These are phyloP conservation scores for Lepiota brunneoincarnata DNA, from an alignment of 768 basidiomycete species.

Conservation along the genomic window DNA sequence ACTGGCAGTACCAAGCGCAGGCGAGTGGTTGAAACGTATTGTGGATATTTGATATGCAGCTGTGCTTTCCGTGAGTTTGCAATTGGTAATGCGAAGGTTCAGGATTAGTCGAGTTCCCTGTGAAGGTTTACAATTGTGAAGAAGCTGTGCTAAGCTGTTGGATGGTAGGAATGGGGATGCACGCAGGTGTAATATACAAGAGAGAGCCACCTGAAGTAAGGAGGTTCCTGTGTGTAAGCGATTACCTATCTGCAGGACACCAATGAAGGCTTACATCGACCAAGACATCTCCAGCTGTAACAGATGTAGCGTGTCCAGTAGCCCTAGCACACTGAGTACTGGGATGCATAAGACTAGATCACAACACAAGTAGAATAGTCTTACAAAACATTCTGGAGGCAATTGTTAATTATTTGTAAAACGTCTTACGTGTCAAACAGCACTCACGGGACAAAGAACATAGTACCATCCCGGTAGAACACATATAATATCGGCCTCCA, in stretches of 20 bases:
- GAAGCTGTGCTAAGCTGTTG: not conserved
- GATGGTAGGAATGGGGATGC: not conserved
- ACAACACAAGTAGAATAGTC: not conserved
- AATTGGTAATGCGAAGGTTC: constrained; percentile 1
- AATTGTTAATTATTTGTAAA: not conserved
- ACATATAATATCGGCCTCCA: constrained; percentile 4
- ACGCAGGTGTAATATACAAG: constrained; percentile 7
- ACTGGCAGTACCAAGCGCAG: not conserved
- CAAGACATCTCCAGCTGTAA: not conserved
- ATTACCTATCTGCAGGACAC: not conserved
- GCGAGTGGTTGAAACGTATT: not conserved
- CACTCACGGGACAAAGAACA: constrained; percentile 6
- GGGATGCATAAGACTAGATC: not conserved
- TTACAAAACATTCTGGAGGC: not conserved
- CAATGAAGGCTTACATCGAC: not conserved
- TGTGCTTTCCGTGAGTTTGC: not conserved
- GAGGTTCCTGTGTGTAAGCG: not conserved
- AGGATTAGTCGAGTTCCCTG: constrained; percentile 5
- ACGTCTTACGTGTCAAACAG: not conserved
- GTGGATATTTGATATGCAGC: not conserved
- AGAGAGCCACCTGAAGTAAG: constrained; percentile 9
- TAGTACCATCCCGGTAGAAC: constrained; percentile 8
- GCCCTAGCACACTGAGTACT: constrained; percentile 1
- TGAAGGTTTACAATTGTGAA: not conserved
- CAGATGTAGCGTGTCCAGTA: not conserved